These are phyloP conservation scores for Eutypella sp. DNA, from an alignment of 2,329 filamentous ascomycete species.

Conservation along the genomic window DNA sequence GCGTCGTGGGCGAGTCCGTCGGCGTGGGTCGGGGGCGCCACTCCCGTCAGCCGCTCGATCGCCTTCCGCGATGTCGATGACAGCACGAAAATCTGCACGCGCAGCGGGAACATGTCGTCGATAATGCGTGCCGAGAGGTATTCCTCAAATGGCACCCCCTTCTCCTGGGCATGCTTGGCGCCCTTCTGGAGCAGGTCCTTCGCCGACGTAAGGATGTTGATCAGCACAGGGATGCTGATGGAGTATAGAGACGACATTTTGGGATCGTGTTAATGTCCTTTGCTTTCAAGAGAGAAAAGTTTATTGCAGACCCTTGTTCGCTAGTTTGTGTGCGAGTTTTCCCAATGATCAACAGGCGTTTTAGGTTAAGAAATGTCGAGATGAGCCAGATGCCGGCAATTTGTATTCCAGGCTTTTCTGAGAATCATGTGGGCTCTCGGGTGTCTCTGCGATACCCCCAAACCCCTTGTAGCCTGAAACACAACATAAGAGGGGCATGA, in stretches of 20 bases:
- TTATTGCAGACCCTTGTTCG: no score
- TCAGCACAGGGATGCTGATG: conserved; percentile 27
- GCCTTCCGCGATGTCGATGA: conserved; percentile 18
- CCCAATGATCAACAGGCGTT: no score
- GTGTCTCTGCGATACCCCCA: no score
- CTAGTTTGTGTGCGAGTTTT: no score
- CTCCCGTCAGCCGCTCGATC: conserved; percentile 30
- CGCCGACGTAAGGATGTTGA: conserved; percentile 28
- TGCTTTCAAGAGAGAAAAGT: no score
- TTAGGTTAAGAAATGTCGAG: no score
- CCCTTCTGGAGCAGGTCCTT: conserved; percentile 32
- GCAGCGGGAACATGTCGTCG: conserved; percentile 40
- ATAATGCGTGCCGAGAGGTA: conserved; percentile 29
- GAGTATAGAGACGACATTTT: conserved; percentile 36
- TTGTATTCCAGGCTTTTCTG: no score
- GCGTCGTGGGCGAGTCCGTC: conserved; percentile 22
- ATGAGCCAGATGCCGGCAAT: no score
- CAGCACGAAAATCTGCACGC: conserved; percentile 33
- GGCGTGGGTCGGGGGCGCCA: conserved; percentile 17
- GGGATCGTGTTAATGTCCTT: no score
- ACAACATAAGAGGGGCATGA: no score
- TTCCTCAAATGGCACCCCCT: conserved; percentile 12
- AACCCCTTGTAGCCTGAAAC: no score
- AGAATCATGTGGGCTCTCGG: no score
- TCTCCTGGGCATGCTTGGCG: conserved; percentile 26